Evolutionary conservation across 345 rosid genomes (phyloP), one percentile per base, ranked within the genome.

Genomic region (Corymbia maculata): DNA sequence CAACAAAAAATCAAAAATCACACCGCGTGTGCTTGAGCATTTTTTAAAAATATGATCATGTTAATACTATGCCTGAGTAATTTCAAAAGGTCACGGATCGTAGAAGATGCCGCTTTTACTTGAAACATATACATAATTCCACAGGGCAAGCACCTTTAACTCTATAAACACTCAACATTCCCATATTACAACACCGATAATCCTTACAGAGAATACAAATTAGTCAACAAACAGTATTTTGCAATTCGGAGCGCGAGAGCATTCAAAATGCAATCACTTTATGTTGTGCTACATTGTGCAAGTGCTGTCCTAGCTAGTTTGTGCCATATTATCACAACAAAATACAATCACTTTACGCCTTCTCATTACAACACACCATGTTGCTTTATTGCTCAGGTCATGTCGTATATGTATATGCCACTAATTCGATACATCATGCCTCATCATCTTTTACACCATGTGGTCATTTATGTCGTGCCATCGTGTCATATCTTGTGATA

Each of bases 341-440:
- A 55, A 55, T 55, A 8, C 12, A 2, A 0, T 22, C 61, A 9
- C 28, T 12, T 55, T 55, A 8, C 28, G 0, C 6, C 0, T 8
- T 0, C 1, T 55, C 61, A 22, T 55, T 22, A 55, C 13, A 55
- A 9, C 61, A 55, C 12, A 55, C 24, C 61, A 55, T 55, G 2
- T 0, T 8, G 0, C 61, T 55, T 55, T 28, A 22, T 55, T 55
- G 13, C 61, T 55, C 61, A 22, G 21, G 28, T 55, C 61, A 55
- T 55, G 9, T 55, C 0, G 0, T 0, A 22, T n/a, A n/a, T n/a
- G n/a, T n/a, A n/a, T 22, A 55, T 55, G 61, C 0, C 61, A 55
- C 61, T 22, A 55, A 55, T 9, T 28, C 0, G 28, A 22, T 28
- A 28, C 68, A 61, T 61, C 32, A 61, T 7, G 16, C 26, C 68